A percentile compares a stretch with the other conserved stretches of the same genome.
phyloP scores from a whole-genome alignment of 768 basidiomycete species.

The Psilocybe subaeruginosa region DNA sequence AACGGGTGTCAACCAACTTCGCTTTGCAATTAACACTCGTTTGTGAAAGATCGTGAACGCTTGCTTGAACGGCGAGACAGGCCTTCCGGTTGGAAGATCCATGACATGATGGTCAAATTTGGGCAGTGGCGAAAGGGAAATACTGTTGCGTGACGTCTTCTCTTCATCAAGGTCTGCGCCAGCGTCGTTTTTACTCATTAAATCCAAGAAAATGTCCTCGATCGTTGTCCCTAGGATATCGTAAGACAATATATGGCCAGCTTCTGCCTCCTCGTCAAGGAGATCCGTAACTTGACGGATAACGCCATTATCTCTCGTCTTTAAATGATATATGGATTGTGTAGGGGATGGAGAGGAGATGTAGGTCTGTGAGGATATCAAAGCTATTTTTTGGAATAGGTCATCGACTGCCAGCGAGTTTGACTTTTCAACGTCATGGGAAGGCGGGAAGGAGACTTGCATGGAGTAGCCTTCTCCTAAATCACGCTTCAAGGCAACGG shows the following conservation, averaged over 20 bases:
- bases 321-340: constrained; percentile 58
- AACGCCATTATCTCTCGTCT: constrained; percentile 54
- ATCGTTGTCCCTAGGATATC: constrained; percentile 76
- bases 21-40: constrained; percentile 60
- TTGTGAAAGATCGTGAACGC: constrained; percentile 78
- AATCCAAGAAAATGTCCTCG: constrained; percentile 79
- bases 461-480: constrained; percentile 77
- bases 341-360: constrained; percentile 44
- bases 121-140: constrained; percentile 20
- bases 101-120: constrained; percentile 26
- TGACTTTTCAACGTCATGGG: constrained; percentile 23
- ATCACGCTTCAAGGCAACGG: constrained; percentile 69
- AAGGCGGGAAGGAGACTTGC: constrained; percentile 47
- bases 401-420: constrained; percentile 18
- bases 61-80: constrained; percentile 63
- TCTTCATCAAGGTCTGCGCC: constrained; percentile 16
- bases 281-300: constrained; percentile 61
- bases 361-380: constrained; percentile 47
- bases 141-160: constrained; percentile 17
- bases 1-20: constrained; percentile 71
- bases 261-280: constrained; percentile 47
- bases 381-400: constrained; percentile 46
- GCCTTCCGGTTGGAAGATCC: constrained; percentile 51
- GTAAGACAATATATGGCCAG: constrained; percentile 50
- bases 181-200: constrained; percentile 58